Evolutionary conservation across 805 yeast species (phyloP).

Genomic region (Hanseniaspora occidentalis): DNA sequence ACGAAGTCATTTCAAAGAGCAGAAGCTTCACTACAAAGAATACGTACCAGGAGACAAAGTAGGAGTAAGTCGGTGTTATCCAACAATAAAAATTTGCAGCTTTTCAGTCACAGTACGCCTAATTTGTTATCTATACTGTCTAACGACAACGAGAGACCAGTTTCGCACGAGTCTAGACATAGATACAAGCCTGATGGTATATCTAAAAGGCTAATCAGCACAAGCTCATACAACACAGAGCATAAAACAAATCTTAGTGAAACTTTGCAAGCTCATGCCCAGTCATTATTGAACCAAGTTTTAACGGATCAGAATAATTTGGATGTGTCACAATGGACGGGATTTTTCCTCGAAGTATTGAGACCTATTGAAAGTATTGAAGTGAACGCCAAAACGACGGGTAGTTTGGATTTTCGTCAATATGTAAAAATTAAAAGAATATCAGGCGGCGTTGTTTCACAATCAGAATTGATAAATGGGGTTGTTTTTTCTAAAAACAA

Average conservation of each 20-base stretch:
- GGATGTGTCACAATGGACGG: constrained; percentile 44
- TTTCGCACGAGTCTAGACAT: constrained; percentile 5
- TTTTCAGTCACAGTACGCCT: constrained; percentile 23
- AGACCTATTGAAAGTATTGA: constrained; percentile 46
- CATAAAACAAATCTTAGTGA: constrained; percentile 23
- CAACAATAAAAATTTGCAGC: constrained; percentile 5
- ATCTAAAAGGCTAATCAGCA: background rate
- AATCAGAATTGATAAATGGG: constrained; percentile 61
- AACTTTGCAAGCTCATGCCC: constrained; percentile 31
- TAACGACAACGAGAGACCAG: constrained; percentile 4
- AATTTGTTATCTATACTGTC: constrained; percentile 12
- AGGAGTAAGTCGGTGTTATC: constrained; percentile 1
- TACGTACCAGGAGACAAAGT: constrained; percentile 40
- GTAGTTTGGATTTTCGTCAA: constrained; percentile 74
- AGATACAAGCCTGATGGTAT: constrained; percentile 3
- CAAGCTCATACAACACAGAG: background rate
- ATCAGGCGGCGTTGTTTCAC: constrained; percentile 56
- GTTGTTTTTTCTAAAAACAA: constrained; percentile 72
- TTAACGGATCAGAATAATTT: constrained; percentile 46
- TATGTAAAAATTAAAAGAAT: constrained; percentile 79
- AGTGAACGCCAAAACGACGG: constrained; percentile 48
- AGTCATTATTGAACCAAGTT: constrained; percentile 43
- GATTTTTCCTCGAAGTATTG: constrained; percentile 37
- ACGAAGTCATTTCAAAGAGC: constrained; percentile 48
- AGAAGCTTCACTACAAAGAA: constrained; percentile 50